These are phyloP conservation scores for Prorocentrum cordatum DNA, from an alignment of 169 alveolate genomes.

Conservation along the genomic window DNA sequence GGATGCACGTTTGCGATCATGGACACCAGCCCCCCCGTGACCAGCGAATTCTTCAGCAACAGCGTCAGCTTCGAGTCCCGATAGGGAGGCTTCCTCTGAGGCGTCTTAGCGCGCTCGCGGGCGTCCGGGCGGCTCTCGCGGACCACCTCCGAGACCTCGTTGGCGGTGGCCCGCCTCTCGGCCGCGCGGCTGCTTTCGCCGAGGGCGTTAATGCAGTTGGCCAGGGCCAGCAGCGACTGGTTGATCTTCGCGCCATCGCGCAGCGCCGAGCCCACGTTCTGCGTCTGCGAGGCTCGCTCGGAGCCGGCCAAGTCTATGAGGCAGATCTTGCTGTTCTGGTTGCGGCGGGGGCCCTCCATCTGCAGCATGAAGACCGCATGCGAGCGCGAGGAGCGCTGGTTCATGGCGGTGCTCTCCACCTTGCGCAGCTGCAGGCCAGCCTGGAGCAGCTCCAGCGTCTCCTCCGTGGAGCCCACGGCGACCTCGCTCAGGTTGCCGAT, in stretches of 20 bases:
- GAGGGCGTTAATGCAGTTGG: slow-evolving; percentile 93
- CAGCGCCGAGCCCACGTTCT: slow-evolving; percentile 86
- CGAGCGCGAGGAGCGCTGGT: slow-evolving; percentile 87
- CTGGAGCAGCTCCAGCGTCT: slow-evolving; percentile 84
- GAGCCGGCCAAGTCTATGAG: slow-evolving; percentile 96
- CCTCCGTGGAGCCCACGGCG: slow-evolving; percentile 75
- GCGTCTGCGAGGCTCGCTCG: slow-evolving; percentile 92
- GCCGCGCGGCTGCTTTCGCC: too few species aligned
- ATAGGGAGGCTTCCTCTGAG: too few species aligned
- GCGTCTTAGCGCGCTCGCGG: too few species aligned
- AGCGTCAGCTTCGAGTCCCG: slow-evolving; percentile 94
- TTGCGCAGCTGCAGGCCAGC: slow-evolving; percentile 90
- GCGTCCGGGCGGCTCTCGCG: too few species aligned
- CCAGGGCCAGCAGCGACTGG: slow-evolving; percentile 91
- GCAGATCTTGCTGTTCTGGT: slow-evolving; percentile 79
- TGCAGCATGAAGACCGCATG: slow-evolving; percentile 89
- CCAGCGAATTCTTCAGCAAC: slow-evolving; percentile 88
- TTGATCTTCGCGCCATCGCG: slow-evolving; percentile 94
- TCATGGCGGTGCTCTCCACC: slow-evolving; percentile 90
- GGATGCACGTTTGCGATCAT: slow-evolving; percentile 94
- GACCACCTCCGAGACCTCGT: too few species aligned
- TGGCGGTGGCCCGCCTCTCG: too few species aligned
- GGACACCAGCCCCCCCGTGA: slow-evolving; percentile 87
- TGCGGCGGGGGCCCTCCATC: slow-evolving; percentile 23
- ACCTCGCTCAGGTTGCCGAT: slow-evolving; percentile 77